phyloP scores from a whole-genome alignment of 192 early-diverging fungal species.

The Umbelopsis ramanniana region DNA sequence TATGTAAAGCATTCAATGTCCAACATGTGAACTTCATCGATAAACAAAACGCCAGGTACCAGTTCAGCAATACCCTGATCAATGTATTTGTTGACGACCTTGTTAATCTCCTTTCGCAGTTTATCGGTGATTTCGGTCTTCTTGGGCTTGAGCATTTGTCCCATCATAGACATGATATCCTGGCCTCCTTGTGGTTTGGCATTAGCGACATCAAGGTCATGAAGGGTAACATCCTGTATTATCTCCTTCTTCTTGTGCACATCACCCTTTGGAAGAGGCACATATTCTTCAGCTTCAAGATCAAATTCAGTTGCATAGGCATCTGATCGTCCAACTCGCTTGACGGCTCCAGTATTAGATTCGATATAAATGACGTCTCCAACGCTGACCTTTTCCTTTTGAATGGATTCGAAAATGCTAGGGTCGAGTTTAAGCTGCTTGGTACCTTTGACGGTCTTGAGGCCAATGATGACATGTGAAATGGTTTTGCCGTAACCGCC shows the following conservation, averaged over 20 bases:
- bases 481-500: slow-evolving; percentile 98
- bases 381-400: slow-evolving; percentile 95
- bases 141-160: slow-evolving; percentile 97
- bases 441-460: slow-evolving; percentile 98
- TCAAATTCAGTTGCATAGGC: slow-evolving; percentile 99
- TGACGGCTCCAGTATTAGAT: slow-evolving; percentile 96
- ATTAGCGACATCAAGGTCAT: slow-evolving; percentile 99
- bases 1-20: slow-evolving; percentile 99
- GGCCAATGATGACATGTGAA: slow-evolving; percentile 92
- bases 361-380: slow-evolving; percentile 99
- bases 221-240: slow-evolving; percentile 97
- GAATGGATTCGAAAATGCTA: slow-evolving; percentile 94
- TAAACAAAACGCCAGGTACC: slow-evolving; percentile 97
- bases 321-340: slow-evolving; percentile 97
- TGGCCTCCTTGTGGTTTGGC: slow-evolving; percentile 95
- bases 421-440: slow-evolving; percentile 98
- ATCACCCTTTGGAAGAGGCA: slow-evolving; percentile 99
- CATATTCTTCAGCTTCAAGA: slow-evolving; percentile 98
- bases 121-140: slow-evolving; percentile 99
- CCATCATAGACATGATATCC: slow-evolving; percentile 98
- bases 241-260: slow-evolving; percentile 96
- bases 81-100: slow-evolving; percentile 94
- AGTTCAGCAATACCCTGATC: slow-evolving; percentile 99
- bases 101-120: slow-evolving; percentile 97
- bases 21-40: slow-evolving; percentile 99